Evolutionary conservation across 805 yeast genomes (phyloP), one percentile per base, ranked within the genome.

Genomic region (Spathaspora boniae): DNA sequence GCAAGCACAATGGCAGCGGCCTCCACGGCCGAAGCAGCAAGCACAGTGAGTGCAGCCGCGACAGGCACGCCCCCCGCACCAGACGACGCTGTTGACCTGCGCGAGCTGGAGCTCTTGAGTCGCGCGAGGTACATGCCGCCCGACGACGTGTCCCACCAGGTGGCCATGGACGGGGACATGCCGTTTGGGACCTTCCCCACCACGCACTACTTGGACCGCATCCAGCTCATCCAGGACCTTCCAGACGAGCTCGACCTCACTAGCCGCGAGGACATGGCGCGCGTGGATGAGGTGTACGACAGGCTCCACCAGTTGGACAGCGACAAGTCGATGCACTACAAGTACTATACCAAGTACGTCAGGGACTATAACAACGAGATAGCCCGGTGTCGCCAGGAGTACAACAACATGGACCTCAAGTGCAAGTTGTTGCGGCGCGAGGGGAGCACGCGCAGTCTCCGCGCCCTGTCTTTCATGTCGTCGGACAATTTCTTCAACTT

Each of bases 121-220:
- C n/a, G n/a, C n/a, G n/a, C n/a, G n/a, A n/a, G n/a, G 54, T 58
- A 52, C 42, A 64, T 65, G 70, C 49, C 65, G 12, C 50, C 52
- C n/a, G 60, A 62, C 16, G 70, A 65, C 38, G 44, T 65, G 20
- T 41, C 43, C 31, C 52, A 64, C 16, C 70, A 65, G 37, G 50
- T 51, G 33, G 59, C 54, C 37, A 46, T 65, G 28, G 68, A 62
- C 38, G 51, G 56, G 31, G 64, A 63, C n/a, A 38, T 51, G 28
- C 67, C 55, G 37, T 60, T 64, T 36, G 53, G 55, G 25, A 50
- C 63, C 14, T 54, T 54, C 36, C 52, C 58, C 4, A 54, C 65
- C 9, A 58, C 58, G 17, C 69, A 62, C 46, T 60, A 50, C 42
- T 42, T 64, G 18, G 62, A 65, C 42, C 43, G 72, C 32, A 53